These are phyloP conservation scores for Aspergillus udagawae DNA, from an alignment of 2,329 filamentous ascomycete genomes.

Conservation along the genomic window DNA sequence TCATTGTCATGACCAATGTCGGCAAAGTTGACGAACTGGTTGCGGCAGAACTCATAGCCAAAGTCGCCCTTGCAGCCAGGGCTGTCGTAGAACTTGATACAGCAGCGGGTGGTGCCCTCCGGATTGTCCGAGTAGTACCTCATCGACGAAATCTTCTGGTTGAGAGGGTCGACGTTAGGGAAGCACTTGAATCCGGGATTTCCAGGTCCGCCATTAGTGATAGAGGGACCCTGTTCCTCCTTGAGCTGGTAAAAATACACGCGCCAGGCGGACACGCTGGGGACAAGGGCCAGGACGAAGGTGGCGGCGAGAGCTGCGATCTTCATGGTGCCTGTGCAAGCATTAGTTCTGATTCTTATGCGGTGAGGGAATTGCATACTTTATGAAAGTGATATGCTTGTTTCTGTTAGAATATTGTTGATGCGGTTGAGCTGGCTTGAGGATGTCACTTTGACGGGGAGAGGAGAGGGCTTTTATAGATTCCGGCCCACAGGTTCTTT, in stretches of 20 bases:
- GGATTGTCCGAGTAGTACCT: slow-evolving; percentile 2
- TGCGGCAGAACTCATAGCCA: background rate
- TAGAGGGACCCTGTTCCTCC: background rate
- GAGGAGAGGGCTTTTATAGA: background rate
- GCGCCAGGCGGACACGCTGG: background rate
- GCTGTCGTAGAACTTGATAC: background rate
- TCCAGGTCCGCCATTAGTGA: background rate
- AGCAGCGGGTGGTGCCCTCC: slow-evolving; percentile 1
- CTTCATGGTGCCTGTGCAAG: background rate
- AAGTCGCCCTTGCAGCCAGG: background rate
- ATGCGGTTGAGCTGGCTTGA: no score
- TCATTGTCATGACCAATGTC: background rate
- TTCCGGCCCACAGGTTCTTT: no score
- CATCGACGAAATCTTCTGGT: slow-evolving; percentile 3
- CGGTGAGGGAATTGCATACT: background rate
- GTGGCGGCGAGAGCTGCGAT: background rate
- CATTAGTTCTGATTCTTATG: background rate
- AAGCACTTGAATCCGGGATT: background rate
- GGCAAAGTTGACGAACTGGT: background rate
- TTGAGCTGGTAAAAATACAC: background rate
- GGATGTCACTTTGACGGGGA: background rate
- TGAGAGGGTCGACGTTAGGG: slow-evolving; percentile 1
- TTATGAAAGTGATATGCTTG: background rate
- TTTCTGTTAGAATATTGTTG: no score
- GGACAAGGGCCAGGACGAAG: background rate